Conservation (phyloP, 495 filamentous ascomycete genomes). For the Penicillium mononematosum region DNA sequence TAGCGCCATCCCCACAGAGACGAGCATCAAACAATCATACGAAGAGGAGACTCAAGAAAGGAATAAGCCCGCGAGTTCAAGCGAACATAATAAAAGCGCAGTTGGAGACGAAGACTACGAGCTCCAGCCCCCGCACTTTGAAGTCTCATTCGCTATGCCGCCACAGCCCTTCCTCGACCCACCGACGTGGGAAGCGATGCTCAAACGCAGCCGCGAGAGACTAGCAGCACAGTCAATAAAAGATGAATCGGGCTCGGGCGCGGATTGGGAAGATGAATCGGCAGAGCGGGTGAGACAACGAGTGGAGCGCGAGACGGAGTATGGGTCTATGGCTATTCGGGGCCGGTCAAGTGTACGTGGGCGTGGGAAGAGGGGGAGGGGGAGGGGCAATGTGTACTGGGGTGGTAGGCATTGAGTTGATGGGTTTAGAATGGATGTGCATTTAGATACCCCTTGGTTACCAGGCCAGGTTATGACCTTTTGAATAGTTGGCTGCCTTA, state of each 20-base stretch:
- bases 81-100: not conserved
- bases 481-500: not conserved
- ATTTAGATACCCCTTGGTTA: slow-evolving; percentile 4
- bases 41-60: not conserved
- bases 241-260: not conserved
- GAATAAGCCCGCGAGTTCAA: not conserved
- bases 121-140: slow-evolving; percentile 3
- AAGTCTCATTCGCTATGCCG: slow-evolving; percentile 18
- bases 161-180: slow-evolving; percentile 32
- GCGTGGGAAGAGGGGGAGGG: slow-evolving; percentile 18
- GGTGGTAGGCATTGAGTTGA: slow-evolving; percentile 13
- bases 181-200: slow-evolving; percentile 24
- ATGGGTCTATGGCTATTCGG: slow-evolving; percentile 36
- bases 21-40: slow-evolving; percentile 17
- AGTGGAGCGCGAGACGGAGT: slow-evolving; percentile 30
- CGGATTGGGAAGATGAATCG: slow-evolving; percentile 10
- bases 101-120: not conserved
- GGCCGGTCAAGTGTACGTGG: slow-evolving; percentile 27
- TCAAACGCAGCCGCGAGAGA: slow-evolving; percentile 14
- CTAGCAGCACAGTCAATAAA: slow-evolving; percentile 6
- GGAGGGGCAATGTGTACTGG: slow-evolving; percentile 19
- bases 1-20: slow-evolving; percentile 24
- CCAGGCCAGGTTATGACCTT: not conserved
- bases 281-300: slow-evolving; percentile 21
- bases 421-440: not conserved